These are phyloP conservation scores for Nidularia sp. DNA, from an alignment of 768 basidiomycete genomes.

Conservation along the genomic window DNA sequence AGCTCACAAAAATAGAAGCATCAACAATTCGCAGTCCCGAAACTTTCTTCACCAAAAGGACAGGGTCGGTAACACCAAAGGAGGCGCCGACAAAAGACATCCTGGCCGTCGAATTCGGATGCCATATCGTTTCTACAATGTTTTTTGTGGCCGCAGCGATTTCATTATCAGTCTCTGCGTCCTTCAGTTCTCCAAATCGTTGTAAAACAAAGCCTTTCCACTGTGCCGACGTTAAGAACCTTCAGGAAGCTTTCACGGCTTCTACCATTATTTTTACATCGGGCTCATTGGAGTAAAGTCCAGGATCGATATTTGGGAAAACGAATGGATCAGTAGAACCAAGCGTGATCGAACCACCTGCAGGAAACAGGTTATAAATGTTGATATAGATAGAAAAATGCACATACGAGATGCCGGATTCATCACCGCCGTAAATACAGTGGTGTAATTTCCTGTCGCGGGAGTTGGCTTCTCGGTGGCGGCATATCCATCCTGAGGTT, in stretches of 20 bases:
- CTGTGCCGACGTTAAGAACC: slow-evolving; percentile 11
- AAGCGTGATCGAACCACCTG: slow-evolving; percentile 21
- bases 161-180: not conserved
- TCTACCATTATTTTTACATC: slow-evolving; percentile 15
- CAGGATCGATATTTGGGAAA: slow-evolving; percentile 39
- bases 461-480: not conserved
- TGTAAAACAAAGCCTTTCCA: slow-evolving; percentile 9
- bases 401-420: not conserved
- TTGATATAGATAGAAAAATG: not conserved
- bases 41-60: slow-evolving; percentile 20
- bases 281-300: slow-evolving; percentile 23
- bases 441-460: not conserved
- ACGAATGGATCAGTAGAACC: slow-evolving; percentile 37
- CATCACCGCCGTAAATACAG: not conserved
- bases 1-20: slow-evolving; percentile 17
- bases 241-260: slow-evolving; percentile 10
- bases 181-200: not conserved
- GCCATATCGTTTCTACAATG: slow-evolving; percentile 9
- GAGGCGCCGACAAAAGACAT: slow-evolving; percentile 12
- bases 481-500: not conserved
- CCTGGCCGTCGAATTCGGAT: not conserved
- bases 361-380: not conserved
- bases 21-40: slow-evolving; percentile 25
- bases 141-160: slow-evolving; percentile 10
- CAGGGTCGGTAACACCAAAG: slow-evolving; percentile 20